Evolutionary conservation across 306 rosid species (phyloP).

Genomic region (Dicorynia guianensis): DNA sequence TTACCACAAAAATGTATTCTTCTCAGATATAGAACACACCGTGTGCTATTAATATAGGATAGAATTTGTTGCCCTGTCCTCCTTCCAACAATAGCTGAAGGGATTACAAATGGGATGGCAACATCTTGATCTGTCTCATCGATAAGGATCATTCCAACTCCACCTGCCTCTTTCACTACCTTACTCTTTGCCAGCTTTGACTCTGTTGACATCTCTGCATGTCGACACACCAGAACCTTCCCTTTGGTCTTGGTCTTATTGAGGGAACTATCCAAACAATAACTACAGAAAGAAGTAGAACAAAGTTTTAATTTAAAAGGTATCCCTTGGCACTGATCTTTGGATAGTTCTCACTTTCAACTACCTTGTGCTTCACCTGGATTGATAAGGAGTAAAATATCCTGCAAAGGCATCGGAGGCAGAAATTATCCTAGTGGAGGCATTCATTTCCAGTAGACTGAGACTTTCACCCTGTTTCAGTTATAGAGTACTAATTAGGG

Average conservation of each 20-base stretch:
- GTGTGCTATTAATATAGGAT: slow-evolving; percentile 57
- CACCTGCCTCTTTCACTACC: slow-evolving; percentile 77
- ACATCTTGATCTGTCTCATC: slow-evolving; percentile 71
- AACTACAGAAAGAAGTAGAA: slow-evolving; percentile 54
- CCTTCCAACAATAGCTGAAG: slow-evolving; percentile 77
- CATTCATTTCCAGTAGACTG: slow-evolving; percentile 67
- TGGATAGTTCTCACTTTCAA: slow-evolving; percentile 48
- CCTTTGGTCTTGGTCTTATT: slow-evolving; percentile 78
- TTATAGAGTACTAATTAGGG: slow-evolving; percentile 35
- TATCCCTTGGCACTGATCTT: slow-evolving; percentile 27
- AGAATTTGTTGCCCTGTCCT: slow-evolving; percentile 58
- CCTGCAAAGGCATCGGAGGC: slow-evolving; percentile 77
- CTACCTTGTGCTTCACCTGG: slow-evolving; percentile 98
- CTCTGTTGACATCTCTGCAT: slow-evolving; percentile 73
- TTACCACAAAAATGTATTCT: slow-evolving; percentile 6
- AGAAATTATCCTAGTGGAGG: slow-evolving; percentile 66
- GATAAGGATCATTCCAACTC: slow-evolving; percentile 79
- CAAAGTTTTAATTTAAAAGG: slow-evolving; percentile 32
- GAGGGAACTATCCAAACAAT: slow-evolving; percentile 83
- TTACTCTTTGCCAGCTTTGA: slow-evolving; percentile 76
- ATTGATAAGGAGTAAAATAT: slow-evolving; percentile 88
- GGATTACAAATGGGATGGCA: slow-evolving; percentile 79
- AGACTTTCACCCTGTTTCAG: slow-evolving; percentile 80
- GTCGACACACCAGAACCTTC: slow-evolving; percentile 81
- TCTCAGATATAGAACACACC: slow-evolving; percentile 51